These are phyloP conservation scores for Soucietia sequanensis DNA, from an alignment of 805 yeast species.

Conservation along the genomic window DNA sequence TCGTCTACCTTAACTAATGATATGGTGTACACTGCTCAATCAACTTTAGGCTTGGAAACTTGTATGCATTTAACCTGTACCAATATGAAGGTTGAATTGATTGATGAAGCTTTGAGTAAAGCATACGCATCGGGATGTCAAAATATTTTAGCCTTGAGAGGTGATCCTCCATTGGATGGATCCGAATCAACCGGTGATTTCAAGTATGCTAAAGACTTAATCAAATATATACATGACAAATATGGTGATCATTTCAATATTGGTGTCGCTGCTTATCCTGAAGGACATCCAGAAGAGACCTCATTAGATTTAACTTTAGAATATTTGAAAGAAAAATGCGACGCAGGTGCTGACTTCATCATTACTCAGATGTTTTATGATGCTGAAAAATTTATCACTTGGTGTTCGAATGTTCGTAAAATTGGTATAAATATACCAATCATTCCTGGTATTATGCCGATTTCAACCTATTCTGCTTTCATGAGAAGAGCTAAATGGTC, in stretches of 20 bases:
- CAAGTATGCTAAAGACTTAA: constrained; percentile 83
- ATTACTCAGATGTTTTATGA: constrained; percentile 98
- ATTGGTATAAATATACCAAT: constrained; percentile 81
- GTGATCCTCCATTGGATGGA: constrained; percentile 87
- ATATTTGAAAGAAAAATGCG: constrained; percentile 82
- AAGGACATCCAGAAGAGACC: constrained; percentile 90
- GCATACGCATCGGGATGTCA: constrained; percentile 94
- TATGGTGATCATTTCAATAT: constrained; percentile 90
- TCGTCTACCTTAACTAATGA: constrained; percentile 82
- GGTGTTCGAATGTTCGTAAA: constrained; percentile 74
- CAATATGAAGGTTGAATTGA: constrained; percentile 78
- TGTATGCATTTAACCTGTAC: constrained; percentile 99
- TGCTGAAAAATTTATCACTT: constrained; percentile 74
- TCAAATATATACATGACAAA: constrained; percentile 65
- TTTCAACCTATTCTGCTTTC: constrained; percentile 90
- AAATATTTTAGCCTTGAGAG: constrained; percentile 90
- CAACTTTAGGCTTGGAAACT: constrained; percentile 88
- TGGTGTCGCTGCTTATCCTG: constrained; percentile 98
- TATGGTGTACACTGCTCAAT: constrained; percentile 86
- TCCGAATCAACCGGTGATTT: constrained; percentile 81
- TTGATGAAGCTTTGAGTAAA: constrained; percentile 79
- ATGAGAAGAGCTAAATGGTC: constrained; percentile 95
- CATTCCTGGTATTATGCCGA: constrained; percentile 98
- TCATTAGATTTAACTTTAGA: constrained; percentile 47
- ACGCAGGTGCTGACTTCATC: constrained; percentile 91